These are phyloP conservation scores for Bassia scoparia DNA, from an alignment of 148 eudicot species.

Conservation along the genomic window DNA sequence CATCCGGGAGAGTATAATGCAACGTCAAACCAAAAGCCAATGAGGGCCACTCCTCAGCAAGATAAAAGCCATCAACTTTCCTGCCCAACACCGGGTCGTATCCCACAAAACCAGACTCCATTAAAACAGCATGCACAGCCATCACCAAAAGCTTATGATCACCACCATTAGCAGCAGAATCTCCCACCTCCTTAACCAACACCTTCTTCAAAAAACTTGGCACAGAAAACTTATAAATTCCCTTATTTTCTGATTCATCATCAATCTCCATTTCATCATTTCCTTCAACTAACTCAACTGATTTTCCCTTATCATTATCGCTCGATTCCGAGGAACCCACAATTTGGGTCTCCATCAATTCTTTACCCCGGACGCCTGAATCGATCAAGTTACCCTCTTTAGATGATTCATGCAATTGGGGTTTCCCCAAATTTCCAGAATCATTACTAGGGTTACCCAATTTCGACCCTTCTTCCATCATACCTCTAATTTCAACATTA, in stretches of 20 bases:
- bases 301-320: background rate
- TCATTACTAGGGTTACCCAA: background rate
- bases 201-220: slow-evolving; percentile 83
- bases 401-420: slow-evolving; percentile 6
- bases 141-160: slow-evolving; percentile 64
- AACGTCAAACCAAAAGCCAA: slow-evolving; percentile 45
- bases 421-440: slow-evolving; percentile 2
- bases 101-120: slow-evolving; percentile 77
- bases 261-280: slow-evolving; percentile 52
- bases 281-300: slow-evolving; percentile 24
- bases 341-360: slow-evolving; percentile 15
- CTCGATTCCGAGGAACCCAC: slow-evolving; percentile 18
- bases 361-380: background rate
- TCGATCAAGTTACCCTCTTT: slow-evolving; percentile 12
- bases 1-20: slow-evolving; percentile 63
- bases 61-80: slow-evolving; percentile 47
- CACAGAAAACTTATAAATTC: slow-evolving; percentile 50
- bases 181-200: slow-evolving; percentile 64
- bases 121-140: slow-evolving; percentile 76
- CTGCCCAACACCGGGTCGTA: slow-evolving; percentile 40
- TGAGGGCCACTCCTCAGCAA: slow-evolving; percentile 57
- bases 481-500: slow-evolving; percentile 7
- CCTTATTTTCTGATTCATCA: slow-evolving; percentile 33
- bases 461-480: slow-evolving; percentile 13
- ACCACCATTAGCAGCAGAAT: slow-evolving; percentile 38